Conservation (phyloP, 805 yeast species). For the Henningerozyma blattae region DNA sequence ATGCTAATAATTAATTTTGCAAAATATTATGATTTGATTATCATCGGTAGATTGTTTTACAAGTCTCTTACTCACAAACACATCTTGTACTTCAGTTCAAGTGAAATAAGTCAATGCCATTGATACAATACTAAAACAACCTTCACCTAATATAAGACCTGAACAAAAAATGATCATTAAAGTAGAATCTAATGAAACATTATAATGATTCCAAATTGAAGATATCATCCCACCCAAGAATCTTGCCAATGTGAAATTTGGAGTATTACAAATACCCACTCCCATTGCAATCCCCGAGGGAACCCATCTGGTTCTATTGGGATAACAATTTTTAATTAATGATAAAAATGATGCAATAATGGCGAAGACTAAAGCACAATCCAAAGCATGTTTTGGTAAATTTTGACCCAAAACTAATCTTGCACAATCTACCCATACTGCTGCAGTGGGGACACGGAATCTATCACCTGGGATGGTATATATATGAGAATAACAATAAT, state of each 20-base stretch:
- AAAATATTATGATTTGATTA: not conserved
- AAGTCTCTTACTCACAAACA: too few relatives aligned
- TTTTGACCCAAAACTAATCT: slow-evolving; percentile 86
- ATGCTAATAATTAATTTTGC: slow-evolving; percentile 1
- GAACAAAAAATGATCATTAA: slow-evolving; percentile 78
- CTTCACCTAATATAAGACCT: slow-evolving; percentile 91
- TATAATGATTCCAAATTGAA: slow-evolving; percentile 38
- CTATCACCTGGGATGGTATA: slow-evolving; percentile 75
- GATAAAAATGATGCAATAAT: slow-evolving; percentile 57
- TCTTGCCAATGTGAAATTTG: slow-evolving; percentile 87
- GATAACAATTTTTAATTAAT: slow-evolving; percentile 45
- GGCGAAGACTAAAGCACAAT: slow-evolving; percentile 51
- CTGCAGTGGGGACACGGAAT: slow-evolving; percentile 88
- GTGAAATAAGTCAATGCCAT: too few relatives aligned
- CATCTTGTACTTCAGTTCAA: too few relatives aligned
- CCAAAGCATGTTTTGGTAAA: slow-evolving; percentile 66
- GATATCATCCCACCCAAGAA: slow-evolving; percentile 77
- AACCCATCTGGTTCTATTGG: slow-evolving; percentile 33
- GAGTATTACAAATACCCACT: slow-evolving; percentile 87
- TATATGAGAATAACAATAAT: slow-evolving; percentile 65
- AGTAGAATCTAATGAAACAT: slow-evolving; percentile 37
- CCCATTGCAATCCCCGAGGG: slow-evolving; percentile 98
- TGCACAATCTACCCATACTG: slow-evolving; percentile 95
- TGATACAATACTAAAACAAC: slow-evolving; percentile 71
- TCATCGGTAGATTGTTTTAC: not conserved